Evolutionary conservation across 208 protist species (phyloP), one percentile per base, ranked within the genome.

Genomic region (Leishmania arabica): DNA sequence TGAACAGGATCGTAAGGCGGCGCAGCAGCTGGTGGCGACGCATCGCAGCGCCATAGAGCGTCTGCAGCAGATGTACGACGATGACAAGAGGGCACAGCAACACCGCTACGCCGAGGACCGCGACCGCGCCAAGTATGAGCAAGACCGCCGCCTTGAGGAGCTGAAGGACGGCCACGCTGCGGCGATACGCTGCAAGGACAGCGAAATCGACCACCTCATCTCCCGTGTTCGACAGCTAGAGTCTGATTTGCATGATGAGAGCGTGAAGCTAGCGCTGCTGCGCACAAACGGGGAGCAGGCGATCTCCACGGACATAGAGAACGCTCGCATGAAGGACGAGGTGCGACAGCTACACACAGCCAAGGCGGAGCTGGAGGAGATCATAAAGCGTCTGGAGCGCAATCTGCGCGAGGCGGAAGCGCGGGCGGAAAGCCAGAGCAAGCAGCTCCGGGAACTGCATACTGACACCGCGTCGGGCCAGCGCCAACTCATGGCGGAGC

Each of bases 11-110:
- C 78, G 87, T n/a, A 81, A 87, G 58, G 80, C 75, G 34, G 89
- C 79, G 56, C 84, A 84, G 60, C 84, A 87, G 19, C 78, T 95
- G 31, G 83, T 77, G 37, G 84, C 90, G 69, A 87, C 87, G 60
- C 90, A 94, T 83, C 78, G 85, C 65, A 85, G 83, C 77, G 78
- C 88, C 17, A 84, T 95, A 19, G 92, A 89, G 21, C 82, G 84
- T 17, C 78, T 95, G 27, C 91, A 95, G 79, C 84, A 90, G 34
- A 79, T 89, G 66, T 95, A 92, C 89, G 94, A 97, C 31, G 92
- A 95, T 27, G 92, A 95, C 78, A 95, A 92, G 83, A 84, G 79
- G 66, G 56, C 87, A 64, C 79, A 80, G 54, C 89, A 91, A 80
- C 85, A 89, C 53, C 86, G 84, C 75, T 87, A 88, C 78, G 62